Evolutionary conservation across 2,329 filamentous ascomycete genomes (phyloP).

Genomic region (Cladophialophora carrionii): DNA sequence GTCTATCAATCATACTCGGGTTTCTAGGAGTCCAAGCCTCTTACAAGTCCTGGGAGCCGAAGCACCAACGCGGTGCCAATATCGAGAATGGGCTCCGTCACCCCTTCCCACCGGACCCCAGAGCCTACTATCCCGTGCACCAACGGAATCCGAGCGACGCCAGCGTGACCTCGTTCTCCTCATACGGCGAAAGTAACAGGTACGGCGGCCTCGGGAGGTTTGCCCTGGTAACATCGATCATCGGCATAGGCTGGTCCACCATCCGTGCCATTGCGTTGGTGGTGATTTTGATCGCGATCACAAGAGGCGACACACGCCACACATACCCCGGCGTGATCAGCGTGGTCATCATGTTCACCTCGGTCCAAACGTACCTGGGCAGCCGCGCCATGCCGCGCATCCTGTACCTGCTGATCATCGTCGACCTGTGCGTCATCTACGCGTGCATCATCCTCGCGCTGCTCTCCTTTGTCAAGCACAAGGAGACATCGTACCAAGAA

Average conservation of each 20-base stretch:
- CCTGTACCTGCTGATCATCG: constrained; percentile 24
- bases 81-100: constrained; percentile 1
- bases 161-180: neutral
- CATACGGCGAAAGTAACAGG: constrained; percentile 5
- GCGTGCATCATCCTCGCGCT: constrained; percentile 18
- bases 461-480: constrained; percentile 22
- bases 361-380: constrained; percentile 26
- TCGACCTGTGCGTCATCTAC: constrained; percentile 23
- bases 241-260: constrained; percentile 25
- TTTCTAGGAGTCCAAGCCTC: constrained; percentile 26
- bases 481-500: constrained; percentile 22
- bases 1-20: constrained; percentile 22
- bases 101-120: constrained; percentile 13
- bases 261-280: constrained; percentile 15
- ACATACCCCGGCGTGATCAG: constrained; percentile 25
- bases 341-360: constrained; percentile 27
- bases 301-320: constrained; percentile 18
- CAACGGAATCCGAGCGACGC: constrained; percentile 10
- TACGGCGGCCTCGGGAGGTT: constrained; percentile 20
- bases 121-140: constrained; percentile 13
- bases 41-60: constrained; percentile 25
- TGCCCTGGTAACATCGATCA: constrained; percentile 14
- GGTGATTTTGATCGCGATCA: constrained; percentile 20
- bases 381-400: constrained; percentile 27
- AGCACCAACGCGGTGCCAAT: neutral